Evolutionary conservation across 108 stramenopile species (phyloP).

Genomic region (Fistulifera pelliculosa): DNA sequence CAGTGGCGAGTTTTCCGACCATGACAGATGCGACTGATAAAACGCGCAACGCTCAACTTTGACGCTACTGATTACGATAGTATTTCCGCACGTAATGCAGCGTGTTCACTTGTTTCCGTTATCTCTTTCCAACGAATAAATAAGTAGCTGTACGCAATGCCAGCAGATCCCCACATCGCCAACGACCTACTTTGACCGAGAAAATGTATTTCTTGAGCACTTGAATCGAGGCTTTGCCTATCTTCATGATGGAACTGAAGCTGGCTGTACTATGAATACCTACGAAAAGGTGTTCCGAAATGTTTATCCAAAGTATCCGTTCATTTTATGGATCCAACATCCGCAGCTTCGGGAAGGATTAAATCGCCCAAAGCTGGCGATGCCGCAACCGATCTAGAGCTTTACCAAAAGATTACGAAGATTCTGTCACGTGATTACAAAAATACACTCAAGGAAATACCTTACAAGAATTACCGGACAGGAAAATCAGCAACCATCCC

Average conservation of each 20-base stretch:
- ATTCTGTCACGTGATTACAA: constrained; percentile 37
- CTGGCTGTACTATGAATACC: no score
- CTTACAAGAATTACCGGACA: constrained; percentile 43
- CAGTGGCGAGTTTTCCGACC: no score
- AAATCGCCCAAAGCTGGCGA: background rate
- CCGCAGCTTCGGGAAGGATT: constrained; percentile 10
- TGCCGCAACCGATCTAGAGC: background rate
- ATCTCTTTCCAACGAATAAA: background rate
- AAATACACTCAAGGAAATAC: constrained; percentile 49
- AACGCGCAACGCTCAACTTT: no score
- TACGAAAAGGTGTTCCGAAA: no score
- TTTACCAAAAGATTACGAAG: constrained; percentile 37
- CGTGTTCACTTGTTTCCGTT: no score
- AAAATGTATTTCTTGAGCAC: background rate
- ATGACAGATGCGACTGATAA: no score
- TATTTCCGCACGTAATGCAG: no score
- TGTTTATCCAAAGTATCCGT: constrained; percentile 21
- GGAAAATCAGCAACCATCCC: constrained; percentile 28
- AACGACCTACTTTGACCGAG: background rate
- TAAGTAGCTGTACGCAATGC: background rate
- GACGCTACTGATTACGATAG: no score
- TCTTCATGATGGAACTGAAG: no score
- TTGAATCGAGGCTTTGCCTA: background rate
- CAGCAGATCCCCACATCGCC: background rate
- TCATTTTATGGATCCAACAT: constrained; percentile 75